phyloP scores from a whole-genome alignment of 2,329 filamentous ascomycete species.

The Trichoderma brevicompactum region DNA sequence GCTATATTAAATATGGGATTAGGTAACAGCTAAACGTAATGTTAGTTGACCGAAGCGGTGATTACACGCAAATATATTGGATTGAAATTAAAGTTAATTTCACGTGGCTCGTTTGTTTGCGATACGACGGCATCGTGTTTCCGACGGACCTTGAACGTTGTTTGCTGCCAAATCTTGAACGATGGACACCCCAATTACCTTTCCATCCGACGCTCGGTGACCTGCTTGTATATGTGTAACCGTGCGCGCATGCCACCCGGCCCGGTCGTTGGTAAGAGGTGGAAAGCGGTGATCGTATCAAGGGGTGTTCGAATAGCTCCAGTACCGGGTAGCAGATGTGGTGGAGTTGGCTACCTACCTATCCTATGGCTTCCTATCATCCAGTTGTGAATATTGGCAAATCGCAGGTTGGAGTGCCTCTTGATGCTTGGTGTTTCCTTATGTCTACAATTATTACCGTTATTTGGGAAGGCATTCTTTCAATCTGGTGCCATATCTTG shows the following conservation, averaged over 20 bases:
- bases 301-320: not conserved
- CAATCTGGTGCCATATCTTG: not conserved
- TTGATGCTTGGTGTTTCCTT: too few relatives aligned
- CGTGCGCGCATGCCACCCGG: not conserved
- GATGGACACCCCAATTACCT: not conserved
- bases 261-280: not conserved
- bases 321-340: not conserved
- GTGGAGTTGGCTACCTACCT: too few relatives aligned
- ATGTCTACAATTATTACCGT: too few relatives aligned
- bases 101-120: conserved; percentile 19
- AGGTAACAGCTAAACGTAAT: not conserved
- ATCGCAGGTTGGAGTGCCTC: too few relatives aligned
- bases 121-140: conserved; percentile 10
- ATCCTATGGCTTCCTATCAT: not conserved
- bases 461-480: too few relatives aligned
- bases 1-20: not conserved
- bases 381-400: not conserved
- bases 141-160: conserved; percentile 7
- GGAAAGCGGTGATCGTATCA: not conserved
- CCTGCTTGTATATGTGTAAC: not conserved
- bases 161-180: conserved; percentile 11
- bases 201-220: conserved; percentile 1
- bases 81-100: conserved; percentile 17
- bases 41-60: not conserved
- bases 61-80: conserved; percentile 4